A percentile compares a stretch with the other conserved stretches of the same genome.
Conservation (phyloP, 1,284 basidiomycete genomes). For the Gymnopus androsaceus region DNA sequence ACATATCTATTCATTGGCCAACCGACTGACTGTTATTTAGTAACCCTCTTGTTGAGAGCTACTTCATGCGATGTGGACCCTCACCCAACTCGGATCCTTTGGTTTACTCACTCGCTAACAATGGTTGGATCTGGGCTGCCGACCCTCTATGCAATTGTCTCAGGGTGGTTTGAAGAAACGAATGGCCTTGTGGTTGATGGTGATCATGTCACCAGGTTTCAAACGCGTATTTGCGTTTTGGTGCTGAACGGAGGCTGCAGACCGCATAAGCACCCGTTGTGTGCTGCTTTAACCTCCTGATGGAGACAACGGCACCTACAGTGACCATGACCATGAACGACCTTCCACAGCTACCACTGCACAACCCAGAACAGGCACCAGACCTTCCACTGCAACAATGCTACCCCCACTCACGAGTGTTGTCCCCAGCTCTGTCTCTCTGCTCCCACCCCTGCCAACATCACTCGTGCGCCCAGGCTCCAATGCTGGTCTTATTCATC, state of each 20-base stretch:
- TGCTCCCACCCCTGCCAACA: conserved; percentile 28
- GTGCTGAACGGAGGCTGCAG: too few species aligned
- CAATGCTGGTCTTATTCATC: conserved; percentile 2
- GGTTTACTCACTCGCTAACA: conserved; percentile 88
- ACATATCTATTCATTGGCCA: not conserved
- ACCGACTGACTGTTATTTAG: conserved; percentile 38
- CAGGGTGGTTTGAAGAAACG: conserved; percentile 65
- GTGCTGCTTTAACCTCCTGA: too few species aligned
- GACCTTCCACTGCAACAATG: conserved; percentile 48
- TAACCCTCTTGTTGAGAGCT: conserved; percentile 80
- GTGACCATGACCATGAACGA: conserved; percentile 6
- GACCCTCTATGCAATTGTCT: conserved; percentile 68
- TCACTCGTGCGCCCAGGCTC: conserved; percentile 8
- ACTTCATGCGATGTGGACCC: conserved; percentile 82
- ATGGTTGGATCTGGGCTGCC: conserved; percentile 99
- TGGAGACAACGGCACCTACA: conserved; percentile 41
- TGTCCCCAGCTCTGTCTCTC: conserved; percentile 54
- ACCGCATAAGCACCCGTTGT: too few species aligned
- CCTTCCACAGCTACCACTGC: conserved; percentile 8
- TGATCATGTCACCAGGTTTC: conserved; percentile 92
- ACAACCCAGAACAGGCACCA: conserved; percentile 24
- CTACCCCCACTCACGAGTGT: conserved; percentile 74
- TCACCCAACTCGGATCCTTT: conserved; percentile 63
- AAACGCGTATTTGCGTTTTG: conserved; percentile 87
- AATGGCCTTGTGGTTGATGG: conserved; percentile 83